Evolutionary conservation across 2,329 filamentous ascomycete species (phyloP).

Genomic region (Aspergillus sp.): DNA sequence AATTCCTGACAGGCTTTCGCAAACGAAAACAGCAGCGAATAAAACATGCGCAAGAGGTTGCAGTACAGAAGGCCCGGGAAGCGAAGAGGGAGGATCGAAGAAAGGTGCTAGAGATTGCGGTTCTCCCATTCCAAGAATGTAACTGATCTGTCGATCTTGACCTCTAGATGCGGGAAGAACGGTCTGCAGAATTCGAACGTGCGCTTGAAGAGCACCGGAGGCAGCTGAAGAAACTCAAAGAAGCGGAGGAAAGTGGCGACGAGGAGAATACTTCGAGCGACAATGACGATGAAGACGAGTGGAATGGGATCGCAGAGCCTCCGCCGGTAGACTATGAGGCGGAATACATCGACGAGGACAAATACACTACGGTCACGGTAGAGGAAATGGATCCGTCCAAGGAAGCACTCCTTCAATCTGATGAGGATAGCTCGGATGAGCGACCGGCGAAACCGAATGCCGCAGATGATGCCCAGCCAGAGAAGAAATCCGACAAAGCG

Average conservation of each 20-base stretch:
- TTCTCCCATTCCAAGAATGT: neutral
- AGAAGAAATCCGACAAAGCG: slow-evolving; percentile 54
- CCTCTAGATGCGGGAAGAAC: slow-evolving; percentile 76
- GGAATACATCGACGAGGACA: slow-evolving; percentile 95
- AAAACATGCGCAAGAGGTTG: slow-evolving; percentile 82
- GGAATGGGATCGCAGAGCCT: slow-evolving; percentile 64
- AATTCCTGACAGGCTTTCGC: slow-evolving; percentile 94
- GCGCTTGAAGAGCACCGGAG: slow-evolving; percentile 79
- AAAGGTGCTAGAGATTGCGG: slow-evolving; percentile 60
- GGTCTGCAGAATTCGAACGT: slow-evolving; percentile 78
- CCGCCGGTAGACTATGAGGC: slow-evolving; percentile 77
- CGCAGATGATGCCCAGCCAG: slow-evolving; percentile 32
- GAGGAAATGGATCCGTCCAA: slow-evolving; percentile 82
- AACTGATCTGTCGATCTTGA: slow-evolving; percentile 6
- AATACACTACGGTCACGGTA: slow-evolving; percentile 91
- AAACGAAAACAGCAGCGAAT: slow-evolving; percentile 88
- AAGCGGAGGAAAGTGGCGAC: slow-evolving; percentile 31
- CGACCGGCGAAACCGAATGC: slow-evolving; percentile 34
- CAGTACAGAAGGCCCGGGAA: slow-evolving; percentile 74
- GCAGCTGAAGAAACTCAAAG: slow-evolving; percentile 67
- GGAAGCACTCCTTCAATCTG: slow-evolving; percentile 69
- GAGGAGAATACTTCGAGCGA: slow-evolving; percentile 27
- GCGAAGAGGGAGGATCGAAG: slow-evolving; percentile 75
- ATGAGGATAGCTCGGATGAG: slow-evolving; percentile 34
- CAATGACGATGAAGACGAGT: slow-evolving; percentile 59